Percentiles rank a stretch among this genome's conserved stretches.
Conservation (phyloP, 179 eudicot species). For the Beta macrorhiza region DNA sequence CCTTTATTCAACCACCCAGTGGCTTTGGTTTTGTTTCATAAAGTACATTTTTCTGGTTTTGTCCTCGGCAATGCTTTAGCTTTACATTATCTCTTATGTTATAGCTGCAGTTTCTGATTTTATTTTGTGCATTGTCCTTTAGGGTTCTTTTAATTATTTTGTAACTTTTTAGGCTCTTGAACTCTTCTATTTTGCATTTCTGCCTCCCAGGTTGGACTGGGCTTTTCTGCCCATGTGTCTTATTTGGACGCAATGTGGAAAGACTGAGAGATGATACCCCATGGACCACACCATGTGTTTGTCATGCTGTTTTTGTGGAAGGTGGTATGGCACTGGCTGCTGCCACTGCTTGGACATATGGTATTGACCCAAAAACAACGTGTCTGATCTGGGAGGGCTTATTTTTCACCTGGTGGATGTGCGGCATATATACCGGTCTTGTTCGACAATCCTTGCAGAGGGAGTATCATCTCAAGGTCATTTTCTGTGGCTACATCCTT, state of each 20-base stretch:
- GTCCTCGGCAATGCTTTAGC: neutral
- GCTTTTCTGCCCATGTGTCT: slow-evolving; percentile 81
- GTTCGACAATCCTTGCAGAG: slow-evolving; percentile 74
- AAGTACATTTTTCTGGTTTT: too few relatives aligned
- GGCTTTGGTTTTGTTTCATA: too few relatives aligned
- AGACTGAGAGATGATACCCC: slow-evolving; percentile 76
- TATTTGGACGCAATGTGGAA: slow-evolving; percentile 83
- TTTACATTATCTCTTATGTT: neutral
- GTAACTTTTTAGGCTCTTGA: neutral
- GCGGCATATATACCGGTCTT: slow-evolving; percentile 86
- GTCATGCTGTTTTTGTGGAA: slow-evolving; percentile 87
- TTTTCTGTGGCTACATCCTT: slow-evolving; percentile 2
- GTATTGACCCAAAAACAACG: slow-evolving; percentile 76
- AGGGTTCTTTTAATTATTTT: neutral
- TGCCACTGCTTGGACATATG: slow-evolving; percentile 63
- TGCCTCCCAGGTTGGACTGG: slow-evolving; percentile 74
- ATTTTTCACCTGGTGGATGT: slow-evolving; percentile 94
- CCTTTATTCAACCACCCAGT: too few relatives aligned
- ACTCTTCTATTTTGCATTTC: slow-evolving; percentile 9
- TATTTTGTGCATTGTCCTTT: neutral
- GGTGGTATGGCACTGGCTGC: slow-evolving; percentile 88
- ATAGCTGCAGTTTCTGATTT: neutral
- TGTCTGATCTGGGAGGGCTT: slow-evolving; percentile 75
- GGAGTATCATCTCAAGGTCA: slow-evolving; percentile 92
- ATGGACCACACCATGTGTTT: slow-evolving; percentile 77